Base-by-base conservation (phyloP, 805 yeast species). In the Sugiyamaella floridensis region DNA sequence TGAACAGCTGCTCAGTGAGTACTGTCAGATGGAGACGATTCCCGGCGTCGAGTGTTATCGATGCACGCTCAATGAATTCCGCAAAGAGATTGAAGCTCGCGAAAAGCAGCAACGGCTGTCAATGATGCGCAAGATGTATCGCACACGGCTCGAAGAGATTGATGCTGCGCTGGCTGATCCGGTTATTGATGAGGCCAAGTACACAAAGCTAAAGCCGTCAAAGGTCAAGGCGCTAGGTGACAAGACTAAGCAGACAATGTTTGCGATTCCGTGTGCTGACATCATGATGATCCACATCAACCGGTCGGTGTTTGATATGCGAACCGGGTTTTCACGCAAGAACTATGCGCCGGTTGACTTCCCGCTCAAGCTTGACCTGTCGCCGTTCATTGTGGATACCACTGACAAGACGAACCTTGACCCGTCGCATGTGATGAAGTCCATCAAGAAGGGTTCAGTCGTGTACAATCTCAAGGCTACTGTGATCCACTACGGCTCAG, bases 21-120 rank as follows among this genome's bases (percentile, higher is more conserved):
- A 68, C 58, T 62, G 67, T 42, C 60, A 79, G 52, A 87, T 90
- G 41, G 99, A 92, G 65, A 80, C 86, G 19, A 89, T 92, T 54
- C 90, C 88, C 59, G 96, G 89, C 45, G 99, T 92, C 40, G 92
- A 89, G 68, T 92, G 99, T 72, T 89, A 90, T 63, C 76, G 98
- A 62, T 92, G 98, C 73, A 92, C 95, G 2, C 73, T 92, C 58
- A 67, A 56, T 12, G 64, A 60, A 15, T 66, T 60, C 52, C 70
- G 40, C 51, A 63, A 20, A 47, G 70, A 57, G 54, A 67, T 60
- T 53, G 67, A 57, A 37, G 48, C n/a, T 45, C 56, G 47, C 22
- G 52, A 40, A 16, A 37, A 34, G 15, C 50, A 48, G 28, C 45
- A 43, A 42, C 49, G 40, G 20, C 41, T 43, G 14, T 47, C 34